These are phyloP conservation scores for Sporisorium scitamineum DNA, from an alignment of 1,284 basidiomycete species.

Conservation along the genomic window DNA sequence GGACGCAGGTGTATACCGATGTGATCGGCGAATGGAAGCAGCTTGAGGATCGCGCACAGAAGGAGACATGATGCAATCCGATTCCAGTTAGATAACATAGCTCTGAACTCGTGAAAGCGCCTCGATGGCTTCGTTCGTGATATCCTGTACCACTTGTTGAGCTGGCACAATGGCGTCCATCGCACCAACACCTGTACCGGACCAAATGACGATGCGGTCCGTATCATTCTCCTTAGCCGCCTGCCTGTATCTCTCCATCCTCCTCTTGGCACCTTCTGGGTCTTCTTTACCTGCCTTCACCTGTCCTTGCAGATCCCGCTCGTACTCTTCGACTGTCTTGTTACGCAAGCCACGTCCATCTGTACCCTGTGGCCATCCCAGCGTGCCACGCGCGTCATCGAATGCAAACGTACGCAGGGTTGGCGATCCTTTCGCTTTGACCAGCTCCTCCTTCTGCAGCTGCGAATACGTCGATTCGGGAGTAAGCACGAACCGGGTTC, in stretches of 20 bases:
- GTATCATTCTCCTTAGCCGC: slow-evolving; percentile 55
- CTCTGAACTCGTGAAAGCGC: slow-evolving; percentile 24
- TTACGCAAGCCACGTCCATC: slow-evolving; percentile 64
- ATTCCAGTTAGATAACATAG: slow-evolving; percentile 22
- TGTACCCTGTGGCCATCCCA: slow-evolving; percentile 64
- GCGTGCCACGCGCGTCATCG: slow-evolving; percentile 64
- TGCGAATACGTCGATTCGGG: slow-evolving; percentile 59
- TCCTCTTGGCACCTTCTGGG: slow-evolving; percentile 27
- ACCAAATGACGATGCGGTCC: slow-evolving; percentile 62
- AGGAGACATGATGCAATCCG: neutral
- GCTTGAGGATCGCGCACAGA: slow-evolving; percentile 39
- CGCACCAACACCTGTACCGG: slow-evolving; percentile 63
- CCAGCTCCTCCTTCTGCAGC: slow-evolving; percentile 59
- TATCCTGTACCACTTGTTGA: slow-evolving; percentile 42
- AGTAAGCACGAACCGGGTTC: slow-evolving; percentile 65
- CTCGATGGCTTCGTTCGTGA: slow-evolving; percentile 44
- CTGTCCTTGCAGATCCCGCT: slow-evolving; percentile 34
- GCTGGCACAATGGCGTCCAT: slow-evolving; percentile 55
- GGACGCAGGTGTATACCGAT: slow-evolving; percentile 34
- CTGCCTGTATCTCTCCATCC: slow-evolving; percentile 58
- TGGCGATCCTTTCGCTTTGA: slow-evolving; percentile 36
- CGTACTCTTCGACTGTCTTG: slow-evolving; percentile 61
- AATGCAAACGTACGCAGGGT: slow-evolving; percentile 63
- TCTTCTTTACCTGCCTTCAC: slow-evolving; percentile 19
- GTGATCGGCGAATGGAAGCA: slow-evolving; percentile 43